A percentile compares a stretch with the other conserved stretches of the same genome.
phyloP scores from a whole-genome alignment of 1,284 basidiomycete genomes.

The Ustilago tritici region DNA sequence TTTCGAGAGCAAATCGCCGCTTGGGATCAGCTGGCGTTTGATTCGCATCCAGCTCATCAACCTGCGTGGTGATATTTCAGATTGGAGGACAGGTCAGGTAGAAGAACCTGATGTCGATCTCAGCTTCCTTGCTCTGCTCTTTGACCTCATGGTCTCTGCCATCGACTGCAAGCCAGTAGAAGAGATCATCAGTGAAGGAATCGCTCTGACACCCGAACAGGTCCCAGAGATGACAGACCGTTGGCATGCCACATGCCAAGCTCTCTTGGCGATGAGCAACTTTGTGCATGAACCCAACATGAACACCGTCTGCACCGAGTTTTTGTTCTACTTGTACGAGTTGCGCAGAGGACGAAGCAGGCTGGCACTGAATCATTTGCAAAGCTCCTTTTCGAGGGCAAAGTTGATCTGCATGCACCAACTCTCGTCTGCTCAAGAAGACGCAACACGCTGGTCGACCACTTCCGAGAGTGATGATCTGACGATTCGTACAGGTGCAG shows the following conservation, averaged over 20 bases:
- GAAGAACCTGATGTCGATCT: slow-evolving; percentile 57
- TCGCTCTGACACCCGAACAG: slow-evolving; percentile 51
- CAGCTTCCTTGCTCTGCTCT: slow-evolving; percentile 57
- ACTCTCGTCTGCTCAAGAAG: slow-evolving; percentile 47
- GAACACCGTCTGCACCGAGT: slow-evolving; percentile 56
- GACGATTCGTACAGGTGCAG: slow-evolving; percentile 44
- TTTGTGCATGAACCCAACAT: slow-evolving; percentile 57
- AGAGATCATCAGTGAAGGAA: slow-evolving; percentile 57
- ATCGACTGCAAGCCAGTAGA: slow-evolving; percentile 56
- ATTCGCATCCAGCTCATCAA: slow-evolving; percentile 58
- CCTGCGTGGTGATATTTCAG: slow-evolving; percentile 59
- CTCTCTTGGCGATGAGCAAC: slow-evolving; percentile 54
- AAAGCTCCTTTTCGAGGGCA: slow-evolving; percentile 38
- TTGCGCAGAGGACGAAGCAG: slow-evolving; percentile 29
- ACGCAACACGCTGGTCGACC: slow-evolving; percentile 40
- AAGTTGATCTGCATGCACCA: slow-evolving; percentile 45
- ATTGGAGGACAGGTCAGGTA: slow-evolving; percentile 58
- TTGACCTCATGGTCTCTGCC: slow-evolving; percentile 56
- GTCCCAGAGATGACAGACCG: slow-evolving; percentile 53
- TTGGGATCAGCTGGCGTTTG: slow-evolving; percentile 62
- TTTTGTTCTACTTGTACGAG: slow-evolving; percentile 47
- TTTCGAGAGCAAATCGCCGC: slow-evolving; percentile 52
- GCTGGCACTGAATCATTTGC: slow-evolving; percentile 24
- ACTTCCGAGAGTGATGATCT: slow-evolving; percentile 36
- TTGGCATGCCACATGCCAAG: slow-evolving; percentile 56